Evolutionary conservation across 2,329 filamentous ascomycete species (phyloP).

Genomic region (Aureobasidium sp.): DNA sequence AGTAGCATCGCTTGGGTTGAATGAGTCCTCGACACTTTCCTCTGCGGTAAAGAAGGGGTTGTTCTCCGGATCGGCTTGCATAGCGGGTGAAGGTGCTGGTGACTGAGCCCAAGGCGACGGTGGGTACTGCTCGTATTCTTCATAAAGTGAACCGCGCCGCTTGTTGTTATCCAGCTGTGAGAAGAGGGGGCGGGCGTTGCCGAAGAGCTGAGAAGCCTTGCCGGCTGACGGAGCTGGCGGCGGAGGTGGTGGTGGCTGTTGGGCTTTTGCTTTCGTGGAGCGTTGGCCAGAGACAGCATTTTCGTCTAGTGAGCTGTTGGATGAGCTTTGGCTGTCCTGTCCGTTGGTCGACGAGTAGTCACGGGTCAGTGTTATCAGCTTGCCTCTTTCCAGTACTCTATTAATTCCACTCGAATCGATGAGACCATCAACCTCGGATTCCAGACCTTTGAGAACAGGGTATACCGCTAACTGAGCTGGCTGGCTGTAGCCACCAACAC

Average conservation of each 20-base stretch:
- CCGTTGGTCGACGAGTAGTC: conserved; percentile 48
- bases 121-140: conserved; percentile 90
- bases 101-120: conserved; percentile 95
- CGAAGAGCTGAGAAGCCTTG: conserved; percentile 17
- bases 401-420: conserved; percentile 80
- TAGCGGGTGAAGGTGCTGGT: conserved; percentile 84
- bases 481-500: conserved; percentile 36
- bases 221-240: conserved; percentile 13
- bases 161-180: conserved; percentile 27
- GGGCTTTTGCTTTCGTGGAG: conserved; percentile 3
- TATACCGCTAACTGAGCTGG: conserved; percentile 61
- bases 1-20: conserved; percentile 64
- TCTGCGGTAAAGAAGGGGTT: conserved; percentile 80
- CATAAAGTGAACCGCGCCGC: conserved; percentile 53
- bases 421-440: conserved; percentile 78
- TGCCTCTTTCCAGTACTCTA: conserved; percentile 72
- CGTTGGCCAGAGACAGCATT: conserved; percentile 2
- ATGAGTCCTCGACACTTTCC: conserved; percentile 73
- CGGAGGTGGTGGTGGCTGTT: neutral
- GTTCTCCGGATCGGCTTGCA: conserved; percentile 69
- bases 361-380: conserved; percentile 74
- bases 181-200: conserved; percentile 22
- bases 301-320: neutral
- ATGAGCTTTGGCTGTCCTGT: conserved; percentile 13
- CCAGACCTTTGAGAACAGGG: conserved; percentile 69